Base-by-base conservation (phyloP, 352 stramenopile genomes). In the Paralagenidium karlingii region DNA sequence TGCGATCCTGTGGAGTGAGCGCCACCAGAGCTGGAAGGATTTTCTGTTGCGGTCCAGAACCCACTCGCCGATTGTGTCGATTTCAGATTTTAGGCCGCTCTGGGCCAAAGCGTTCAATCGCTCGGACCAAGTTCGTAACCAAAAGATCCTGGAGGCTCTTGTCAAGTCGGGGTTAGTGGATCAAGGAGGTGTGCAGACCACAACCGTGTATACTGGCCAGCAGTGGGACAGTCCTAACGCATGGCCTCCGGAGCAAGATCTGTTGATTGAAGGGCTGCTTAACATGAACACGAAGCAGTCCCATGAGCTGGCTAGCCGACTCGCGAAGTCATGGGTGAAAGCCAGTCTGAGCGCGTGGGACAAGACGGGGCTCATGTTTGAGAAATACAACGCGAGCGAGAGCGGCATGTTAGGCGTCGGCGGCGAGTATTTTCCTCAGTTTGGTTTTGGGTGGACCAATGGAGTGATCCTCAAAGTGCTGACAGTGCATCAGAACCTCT, bases 391-490 rank as follows among this genome's bases (percentile, higher is more conserved):
- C 51, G 55, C 56, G 6, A 59, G 37, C 11, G 38, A 47, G 19
- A 34, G 62, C 4, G 63, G 63, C 16, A 39, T 49, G 11, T 40
- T 58, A 12, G 62, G 63, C 31, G 38, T 36, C 3, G 67, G 68
- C 15, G 68, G 68, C 22, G 68, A 82, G 58, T 82, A 82, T 52
- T 47, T 44, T 1, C 47, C 56, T 8, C 63, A 78, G 52, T 40
- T 58, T 21, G 68, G 68, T 16, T 78, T 80, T 45, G 65, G 63
- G 30, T 80, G 63, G 63, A 62, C 60, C 5, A 75, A 74, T 43
- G 63, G 63, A 21, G 65, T 76, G 45, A 63, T 64, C 13, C 53
- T 73, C 24, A 64, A 70, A 45, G 60, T 77, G 22, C 43, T 81
- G 9, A 54, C 57, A 30, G 39, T 56, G 47, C 54, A 60, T 49